These are phyloP conservation scores for Mortierella sp. DNA, from an alignment of 371 early-diverging fungal species.

Conservation along the genomic window DNA sequence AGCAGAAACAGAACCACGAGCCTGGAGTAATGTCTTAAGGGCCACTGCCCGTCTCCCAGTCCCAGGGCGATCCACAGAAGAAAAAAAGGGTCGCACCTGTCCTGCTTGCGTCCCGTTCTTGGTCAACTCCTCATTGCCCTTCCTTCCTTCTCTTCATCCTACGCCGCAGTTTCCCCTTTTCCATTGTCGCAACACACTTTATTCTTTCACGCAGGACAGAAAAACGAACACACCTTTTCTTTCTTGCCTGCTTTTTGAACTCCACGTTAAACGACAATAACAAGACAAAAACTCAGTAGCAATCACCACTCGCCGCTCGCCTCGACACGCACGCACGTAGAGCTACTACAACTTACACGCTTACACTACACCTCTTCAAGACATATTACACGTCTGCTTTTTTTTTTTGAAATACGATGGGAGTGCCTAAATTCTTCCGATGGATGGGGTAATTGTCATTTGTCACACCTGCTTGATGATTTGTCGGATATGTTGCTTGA, in stretches of 20 bases:
- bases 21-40: background rate
- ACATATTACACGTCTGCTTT: background rate
- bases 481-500: background rate
- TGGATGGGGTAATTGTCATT: slow-evolving; percentile 71
- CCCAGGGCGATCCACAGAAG: background rate
- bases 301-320: background rate
- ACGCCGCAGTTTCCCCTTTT: background rate
- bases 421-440: slow-evolving; percentile 85
- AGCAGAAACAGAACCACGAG: background rate
- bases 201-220: background rate
- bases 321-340: background rate
- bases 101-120: background rate
- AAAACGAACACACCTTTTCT: background rate
- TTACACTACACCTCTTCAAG: background rate
- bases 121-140: background rate
- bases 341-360: background rate
- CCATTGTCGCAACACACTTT: background rate
- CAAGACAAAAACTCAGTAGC: slow-evolving; percentile 5
- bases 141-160: slow-evolving; percentile 4
- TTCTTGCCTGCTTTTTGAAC: background rate
- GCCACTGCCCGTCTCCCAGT: background rate
- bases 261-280: background rate
- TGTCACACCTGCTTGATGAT: background rate
- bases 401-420: slow-evolving; percentile 59
- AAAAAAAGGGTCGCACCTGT: background rate